These are phyloP conservation scores for Fagopyrum homotropicum DNA, from an alignment of 148 eudicot genomes.

Conservation along the genomic window DNA sequence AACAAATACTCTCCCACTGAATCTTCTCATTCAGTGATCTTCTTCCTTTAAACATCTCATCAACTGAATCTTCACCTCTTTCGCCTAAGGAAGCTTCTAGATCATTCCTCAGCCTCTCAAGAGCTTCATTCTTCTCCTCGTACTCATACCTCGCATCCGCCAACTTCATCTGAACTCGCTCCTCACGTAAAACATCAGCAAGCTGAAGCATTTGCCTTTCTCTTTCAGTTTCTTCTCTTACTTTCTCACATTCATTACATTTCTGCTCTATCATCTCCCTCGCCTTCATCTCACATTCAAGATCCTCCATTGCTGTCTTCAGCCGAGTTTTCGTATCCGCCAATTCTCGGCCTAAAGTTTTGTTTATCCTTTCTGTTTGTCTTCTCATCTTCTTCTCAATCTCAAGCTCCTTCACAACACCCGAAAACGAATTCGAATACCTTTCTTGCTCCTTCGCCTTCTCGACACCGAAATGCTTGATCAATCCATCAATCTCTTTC, in stretches of 20 bases:
- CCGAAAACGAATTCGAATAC: slow-evolving; percentile 39
- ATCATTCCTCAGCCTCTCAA: slow-evolving; percentile 58
- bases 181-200: slow-evolving; percentile 83
- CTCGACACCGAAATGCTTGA: slow-evolving; percentile 47
- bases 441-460: slow-evolving; percentile 54
- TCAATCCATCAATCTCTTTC: slow-evolving; percentile 25
- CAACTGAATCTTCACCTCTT: slow-evolving; percentile 26
- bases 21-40: slow-evolving; percentile 49
- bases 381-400: slow-evolving; percentile 62
- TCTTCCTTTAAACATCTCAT: slow-evolving; percentile 53
- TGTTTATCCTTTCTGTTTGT: slow-evolving; percentile 73
- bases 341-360: slow-evolving; percentile 70
- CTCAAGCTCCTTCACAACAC: slow-evolving; percentile 53
- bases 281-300: slow-evolving; percentile 57
- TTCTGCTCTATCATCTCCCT: slow-evolving; percentile 75
- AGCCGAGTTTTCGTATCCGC: slow-evolving; percentile 48
- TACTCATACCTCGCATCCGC: slow-evolving; percentile 70
- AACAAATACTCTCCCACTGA: slow-evolving; percentile 44
- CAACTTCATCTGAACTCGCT: slow-evolving; percentile 94
- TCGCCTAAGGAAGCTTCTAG: slow-evolving; percentile 39
- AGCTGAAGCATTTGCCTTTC: slow-evolving; percentile 86
- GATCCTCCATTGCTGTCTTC: slow-evolving; percentile 37
- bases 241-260: slow-evolving; percentile 65
- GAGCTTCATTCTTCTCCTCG: slow-evolving; percentile 73
- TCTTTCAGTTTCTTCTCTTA: slow-evolving; percentile 65